Conservation (phyloP, 2,329 filamentous ascomycete species). For the Trichoderma sp. region DNA sequence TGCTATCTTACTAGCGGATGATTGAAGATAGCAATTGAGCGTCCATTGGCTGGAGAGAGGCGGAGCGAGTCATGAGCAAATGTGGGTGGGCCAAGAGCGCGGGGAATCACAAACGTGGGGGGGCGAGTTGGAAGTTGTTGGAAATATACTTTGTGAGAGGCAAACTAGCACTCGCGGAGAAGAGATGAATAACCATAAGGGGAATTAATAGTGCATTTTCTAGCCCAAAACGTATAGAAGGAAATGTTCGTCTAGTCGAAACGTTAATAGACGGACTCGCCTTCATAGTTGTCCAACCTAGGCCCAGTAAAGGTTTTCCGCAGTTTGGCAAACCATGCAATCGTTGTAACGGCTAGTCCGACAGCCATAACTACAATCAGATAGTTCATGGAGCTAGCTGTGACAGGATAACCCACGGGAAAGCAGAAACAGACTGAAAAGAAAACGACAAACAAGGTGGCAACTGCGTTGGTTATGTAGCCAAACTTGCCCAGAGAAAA, state of each 20-base stretch:
- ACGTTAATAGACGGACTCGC: background rate
- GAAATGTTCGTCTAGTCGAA: background rate
- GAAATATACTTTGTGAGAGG: background rate
- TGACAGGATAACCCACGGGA: constrained; percentile 26
- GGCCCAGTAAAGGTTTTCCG: constrained; percentile 29
- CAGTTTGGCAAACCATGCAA: constrained; percentile 26
- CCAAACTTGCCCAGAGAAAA: constrained; percentile 31
- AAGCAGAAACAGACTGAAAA: constrained; percentile 32
- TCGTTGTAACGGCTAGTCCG: constrained; percentile 26
- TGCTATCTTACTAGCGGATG: background rate
- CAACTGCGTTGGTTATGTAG: constrained; percentile 26
- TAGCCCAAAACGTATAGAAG: background rate
- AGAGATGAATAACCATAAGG: background rate
- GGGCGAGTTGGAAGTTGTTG: background rate
- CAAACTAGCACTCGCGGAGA: background rate
- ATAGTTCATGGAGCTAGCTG: constrained; percentile 30
- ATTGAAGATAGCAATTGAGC: background rate
- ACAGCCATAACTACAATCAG: constrained; percentile 30
- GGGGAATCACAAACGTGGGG: background rate
- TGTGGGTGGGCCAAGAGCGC: background rate
- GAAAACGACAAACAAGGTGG: constrained; percentile 28
- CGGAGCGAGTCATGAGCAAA: background rate
- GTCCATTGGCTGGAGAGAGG: background rate
- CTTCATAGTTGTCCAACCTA: background rate
- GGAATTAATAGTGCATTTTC: background rate